Base-by-base conservation (phyloP, 2,329 filamentous ascomycete genomes). In the Microdochium nivale region DNA sequence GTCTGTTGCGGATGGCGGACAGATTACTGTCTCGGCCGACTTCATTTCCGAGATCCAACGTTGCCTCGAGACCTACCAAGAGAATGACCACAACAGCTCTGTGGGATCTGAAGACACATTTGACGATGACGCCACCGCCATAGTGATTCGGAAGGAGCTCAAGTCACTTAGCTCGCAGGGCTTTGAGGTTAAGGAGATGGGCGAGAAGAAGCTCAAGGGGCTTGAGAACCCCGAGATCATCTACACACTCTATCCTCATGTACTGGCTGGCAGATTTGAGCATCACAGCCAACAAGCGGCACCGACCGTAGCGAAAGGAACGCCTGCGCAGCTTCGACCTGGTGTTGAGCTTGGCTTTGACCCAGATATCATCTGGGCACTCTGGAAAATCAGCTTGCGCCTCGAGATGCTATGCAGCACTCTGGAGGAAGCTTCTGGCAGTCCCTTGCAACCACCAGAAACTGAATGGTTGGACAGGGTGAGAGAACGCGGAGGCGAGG, bases 161-260 rank as follows among this genome's bases (percentile, higher is more conserved):
- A 83, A 90, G 49, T 87, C 88, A 25, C 78, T 99, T 25, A 94
- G 86, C 59, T 90, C 85, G 48, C 90, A 95, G 69, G 94, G 94
- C 8, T 99, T 97, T 63, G 90, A 96, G 65, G 90, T 97, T 64
- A 96, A 96, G 69, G 91, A 96, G 62, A 86, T 96, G 66, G 94
- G 94, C 48, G 91, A 97, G 69, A 86, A 87, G 59, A 96, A 96
- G 64, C 78, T 99, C 52, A 99, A 99, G 71, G 94, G 94, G 27
- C 83, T 99, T 13, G 94, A 99, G 69, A 99, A 99, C 64, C 92
- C 94, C 0, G 94, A 99, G 67, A 86, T 90, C 54, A 86, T 99
- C 59, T 97, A 96, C 70, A 84, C 95, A 53, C 87, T 99, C 66
- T 99, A 96, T 66, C 92, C 94, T 2, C 90, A 96, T 66, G 82